These are phyloP conservation scores for Penicillium sp. DNA, from an alignment of 2,329 filamentous ascomycete genomes.

Conservation along the genomic window DNA sequence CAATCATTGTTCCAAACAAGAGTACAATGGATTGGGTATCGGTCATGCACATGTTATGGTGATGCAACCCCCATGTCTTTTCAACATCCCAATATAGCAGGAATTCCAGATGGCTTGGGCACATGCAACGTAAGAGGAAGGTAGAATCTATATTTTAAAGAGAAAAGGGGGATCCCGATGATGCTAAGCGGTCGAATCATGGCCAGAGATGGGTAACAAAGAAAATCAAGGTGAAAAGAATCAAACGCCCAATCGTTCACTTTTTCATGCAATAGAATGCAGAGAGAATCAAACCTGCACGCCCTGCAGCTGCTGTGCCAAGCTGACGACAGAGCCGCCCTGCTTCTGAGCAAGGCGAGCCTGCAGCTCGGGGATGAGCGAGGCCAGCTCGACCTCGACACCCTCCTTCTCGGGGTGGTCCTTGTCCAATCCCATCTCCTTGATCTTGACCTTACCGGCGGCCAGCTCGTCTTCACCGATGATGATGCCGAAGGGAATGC, in stretches of 20 bases:
- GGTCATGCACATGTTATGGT: neutral
- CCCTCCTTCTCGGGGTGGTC: slow-evolving; percentile 91
- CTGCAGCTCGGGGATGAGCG: slow-evolving; percentile 31
- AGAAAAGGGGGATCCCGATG: neutral
- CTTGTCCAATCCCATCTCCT: slow-evolving; percentile 77
- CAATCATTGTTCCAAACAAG: neutral
- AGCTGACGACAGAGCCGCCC: slow-evolving; percentile 14
- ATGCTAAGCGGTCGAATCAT: neutral
- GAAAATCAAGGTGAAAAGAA: neutral
- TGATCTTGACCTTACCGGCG: slow-evolving; percentile 81
- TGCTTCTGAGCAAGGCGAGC: slow-evolving; percentile 28
- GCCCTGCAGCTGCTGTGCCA: slow-evolving; percentile 30
- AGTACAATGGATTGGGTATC: slow-evolving; percentile 18
- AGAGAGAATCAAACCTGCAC: slow-evolving; percentile 21
- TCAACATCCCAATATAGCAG: neutral
- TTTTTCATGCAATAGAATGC: slow-evolving; percentile 1
- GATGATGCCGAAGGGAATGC: slow-evolving; percentile 83
- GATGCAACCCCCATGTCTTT: neutral
- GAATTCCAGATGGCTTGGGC: neutral
- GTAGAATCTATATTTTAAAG: slow-evolving; percentile 1
- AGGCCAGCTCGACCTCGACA: slow-evolving; percentile 64
- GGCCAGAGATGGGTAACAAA: neutral
- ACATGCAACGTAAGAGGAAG: neutral
- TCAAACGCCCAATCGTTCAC: slow-evolving; percentile 1
- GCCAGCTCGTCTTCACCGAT: slow-evolving; percentile 88